Evolutionary conservation across 805 yeast genomes (phyloP).

Genomic region (Sugiyamaella lignohabitans): DNA sequence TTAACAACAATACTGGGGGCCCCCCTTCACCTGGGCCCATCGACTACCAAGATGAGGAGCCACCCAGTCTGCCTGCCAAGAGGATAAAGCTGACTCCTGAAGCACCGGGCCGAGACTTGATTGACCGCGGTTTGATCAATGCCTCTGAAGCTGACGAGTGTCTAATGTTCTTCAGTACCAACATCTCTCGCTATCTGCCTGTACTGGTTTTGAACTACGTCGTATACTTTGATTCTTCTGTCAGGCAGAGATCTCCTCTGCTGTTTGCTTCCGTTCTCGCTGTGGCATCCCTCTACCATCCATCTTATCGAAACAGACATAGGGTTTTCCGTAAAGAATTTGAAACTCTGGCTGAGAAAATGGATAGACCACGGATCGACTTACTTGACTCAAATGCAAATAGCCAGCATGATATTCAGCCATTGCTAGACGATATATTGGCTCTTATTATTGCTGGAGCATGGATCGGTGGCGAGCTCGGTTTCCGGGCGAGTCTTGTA

Average conservation of each 20-base stretch:
- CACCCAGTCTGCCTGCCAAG: neutral
- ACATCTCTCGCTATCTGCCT: constrained; percentile 18
- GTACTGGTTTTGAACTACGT: constrained; percentile 19
- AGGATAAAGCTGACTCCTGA: neutral
- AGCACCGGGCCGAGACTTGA: neutral
- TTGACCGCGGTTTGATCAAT: constrained; percentile 1
- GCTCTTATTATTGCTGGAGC: constrained; percentile 20
- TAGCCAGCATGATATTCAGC: neutral
- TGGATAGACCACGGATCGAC: constrained; percentile 3
- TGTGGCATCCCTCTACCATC: constrained; percentile 17
- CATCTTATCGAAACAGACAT: constrained; percentile 13
- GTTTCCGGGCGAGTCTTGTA: constrained; percentile 16
- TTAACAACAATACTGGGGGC: neutral
- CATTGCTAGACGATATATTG: constrained; percentile 9
- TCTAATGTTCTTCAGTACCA: constrained; percentile 15
- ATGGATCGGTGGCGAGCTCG: constrained; percentile 22
- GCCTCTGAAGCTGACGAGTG: constrained; percentile 11
- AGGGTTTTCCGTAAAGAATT: constrained; percentile 13
- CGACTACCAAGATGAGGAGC: neutral
- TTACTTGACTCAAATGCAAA: neutral
- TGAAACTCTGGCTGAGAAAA: constrained; percentile 4
- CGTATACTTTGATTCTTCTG: constrained; percentile 11
- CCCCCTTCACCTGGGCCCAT: neutral
- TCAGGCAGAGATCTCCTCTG: constrained; percentile 13
- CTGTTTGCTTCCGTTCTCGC: constrained; percentile 18